phyloP scores from a whole-genome alignment of 2,329 filamentous ascomycete species.

The Sporothrix sp. region DNA sequence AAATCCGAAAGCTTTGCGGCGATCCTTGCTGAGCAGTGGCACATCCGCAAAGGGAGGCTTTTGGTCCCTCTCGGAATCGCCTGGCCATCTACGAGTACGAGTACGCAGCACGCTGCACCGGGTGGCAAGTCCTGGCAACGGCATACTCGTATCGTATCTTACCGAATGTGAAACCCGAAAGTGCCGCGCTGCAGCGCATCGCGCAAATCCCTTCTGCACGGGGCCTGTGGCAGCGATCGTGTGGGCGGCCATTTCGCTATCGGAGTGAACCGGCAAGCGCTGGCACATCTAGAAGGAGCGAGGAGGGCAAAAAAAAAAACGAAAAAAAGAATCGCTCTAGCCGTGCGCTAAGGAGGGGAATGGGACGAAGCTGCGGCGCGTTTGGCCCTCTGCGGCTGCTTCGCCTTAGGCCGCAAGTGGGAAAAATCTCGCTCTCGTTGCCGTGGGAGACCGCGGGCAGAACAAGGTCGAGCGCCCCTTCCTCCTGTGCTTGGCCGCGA shows the following conservation, averaged over 20 bases:
- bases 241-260: conserved; percentile 7
- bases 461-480: not conserved
- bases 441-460: conserved; percentile 11
- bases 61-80: too few relatives aligned
- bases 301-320: not conserved
- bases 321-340: not conserved
- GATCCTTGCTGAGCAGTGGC: too few relatives aligned
- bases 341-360: conserved; percentile 6
- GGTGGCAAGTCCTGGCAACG: too few relatives aligned
- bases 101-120: too few relatives aligned
- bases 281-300: not conserved
- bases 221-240: not conserved
- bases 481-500: not conserved
- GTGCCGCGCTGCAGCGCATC: not conserved
- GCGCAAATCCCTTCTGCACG: not conserved
- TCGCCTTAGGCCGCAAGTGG: conserved; percentile 12
- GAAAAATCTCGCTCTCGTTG: conserved; percentile 13
- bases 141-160: too few relatives aligned
- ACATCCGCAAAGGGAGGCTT: too few relatives aligned
- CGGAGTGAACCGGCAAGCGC: conserved; percentile 14
- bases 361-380: not conserved
- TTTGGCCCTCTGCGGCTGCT: not conserved
- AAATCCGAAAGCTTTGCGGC: too few relatives aligned
- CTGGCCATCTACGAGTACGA: too few relatives aligned
- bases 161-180: too few relatives aligned